phyloP scores from a whole-genome alignment of 2,329 filamentous ascomycete species.

The Cercospora brassicicola region DNA sequence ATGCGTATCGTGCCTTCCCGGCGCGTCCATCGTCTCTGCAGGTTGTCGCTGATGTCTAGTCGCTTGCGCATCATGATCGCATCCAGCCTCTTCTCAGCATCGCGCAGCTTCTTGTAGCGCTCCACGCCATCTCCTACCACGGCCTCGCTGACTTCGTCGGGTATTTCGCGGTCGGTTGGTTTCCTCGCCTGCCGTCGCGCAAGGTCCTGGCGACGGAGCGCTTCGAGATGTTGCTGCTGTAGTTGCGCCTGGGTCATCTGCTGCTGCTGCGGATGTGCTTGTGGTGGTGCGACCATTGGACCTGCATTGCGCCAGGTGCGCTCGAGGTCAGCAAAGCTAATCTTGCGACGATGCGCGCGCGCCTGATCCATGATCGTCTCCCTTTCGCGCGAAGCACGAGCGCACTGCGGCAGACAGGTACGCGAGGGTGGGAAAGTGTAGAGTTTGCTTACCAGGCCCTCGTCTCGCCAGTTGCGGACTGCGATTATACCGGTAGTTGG shows the following conservation, averaged over 20 bases:
- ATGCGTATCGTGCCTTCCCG: conserved; percentile 77
- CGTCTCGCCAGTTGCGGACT: conserved; percentile 38
- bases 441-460: conserved; percentile 44
- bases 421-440: not conserved
- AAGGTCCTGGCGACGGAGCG: conserved; percentile 51
- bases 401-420: not conserved
- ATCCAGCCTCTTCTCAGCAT: conserved; percentile 84
- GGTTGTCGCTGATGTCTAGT: conserved; percentile 81
- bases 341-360: conserved; percentile 42
- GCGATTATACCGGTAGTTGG: conserved; percentile 44
- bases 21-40: conserved; percentile 58
- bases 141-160: conserved; percentile 76
- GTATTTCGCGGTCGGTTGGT: conserved; percentile 92
- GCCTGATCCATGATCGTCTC: conserved; percentile 23
- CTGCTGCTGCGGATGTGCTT: conserved; percentile 32
- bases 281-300: conserved; percentile 42
- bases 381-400: not conserved
- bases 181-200: conserved; percentile 79
- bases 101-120: conserved; percentile 79
- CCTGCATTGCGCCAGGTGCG: conserved; percentile 49
- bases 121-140: conserved; percentile 78
- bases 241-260: conserved; percentile 55
- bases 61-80: conserved; percentile 92
- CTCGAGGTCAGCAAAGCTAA: conserved; percentile 51
- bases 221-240: conserved; percentile 48